Evolutionary conservation across 192 early-diverging fungal species (phyloP).

Genomic region (Gorgonomyces haynaldii): DNA sequence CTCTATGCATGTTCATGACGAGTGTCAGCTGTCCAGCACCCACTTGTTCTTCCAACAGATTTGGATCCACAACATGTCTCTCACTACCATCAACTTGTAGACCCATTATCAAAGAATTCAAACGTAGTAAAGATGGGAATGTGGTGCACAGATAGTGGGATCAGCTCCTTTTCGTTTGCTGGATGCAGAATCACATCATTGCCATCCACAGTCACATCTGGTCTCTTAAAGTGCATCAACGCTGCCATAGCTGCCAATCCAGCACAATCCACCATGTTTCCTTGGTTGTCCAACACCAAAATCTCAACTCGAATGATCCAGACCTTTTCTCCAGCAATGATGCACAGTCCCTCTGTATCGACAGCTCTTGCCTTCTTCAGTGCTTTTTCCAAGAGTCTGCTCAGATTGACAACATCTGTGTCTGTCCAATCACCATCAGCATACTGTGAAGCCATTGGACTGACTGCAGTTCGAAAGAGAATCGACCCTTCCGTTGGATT

Average conservation of each 20-base stretch:
- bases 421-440: slow-evolving; percentile 61
- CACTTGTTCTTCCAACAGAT: slow-evolving; percentile 74
- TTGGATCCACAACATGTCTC: slow-evolving; percentile 68
- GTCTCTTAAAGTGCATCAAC: slow-evolving; percentile 78
- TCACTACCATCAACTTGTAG: too few relatives aligned
- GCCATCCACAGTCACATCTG: slow-evolving; percentile 91
- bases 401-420: slow-evolving; percentile 75
- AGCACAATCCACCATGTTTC: slow-evolving; percentile 87
- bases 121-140: slow-evolving; percentile 89
- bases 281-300: slow-evolving; percentile 86
- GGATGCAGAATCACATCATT: slow-evolving; percentile 83
- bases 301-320: slow-evolving; percentile 88
- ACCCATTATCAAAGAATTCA: slow-evolving; percentile 79
- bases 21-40: slow-evolving; percentile 74
- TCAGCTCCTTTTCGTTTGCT: slow-evolving; percentile 75
- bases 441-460: slow-evolving; percentile 69
- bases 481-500: slow-evolving; percentile 76
- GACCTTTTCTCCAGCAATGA: slow-evolving; percentile 89
- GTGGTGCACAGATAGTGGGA: slow-evolving; percentile 91
- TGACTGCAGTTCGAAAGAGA: slow-evolving; percentile 75
- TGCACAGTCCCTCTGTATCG: slow-evolving; percentile 94
- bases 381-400: slow-evolving; percentile 78
- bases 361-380: slow-evolving; percentile 72
- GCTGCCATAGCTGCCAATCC: slow-evolving; percentile 84
- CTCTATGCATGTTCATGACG: slow-evolving; percentile 82